Evolutionary conservation across 495 filamentous ascomycete genomes (phyloP), one percentile per base, ranked within the genome.

Genomic region (Xylaria telfairii): DNA sequence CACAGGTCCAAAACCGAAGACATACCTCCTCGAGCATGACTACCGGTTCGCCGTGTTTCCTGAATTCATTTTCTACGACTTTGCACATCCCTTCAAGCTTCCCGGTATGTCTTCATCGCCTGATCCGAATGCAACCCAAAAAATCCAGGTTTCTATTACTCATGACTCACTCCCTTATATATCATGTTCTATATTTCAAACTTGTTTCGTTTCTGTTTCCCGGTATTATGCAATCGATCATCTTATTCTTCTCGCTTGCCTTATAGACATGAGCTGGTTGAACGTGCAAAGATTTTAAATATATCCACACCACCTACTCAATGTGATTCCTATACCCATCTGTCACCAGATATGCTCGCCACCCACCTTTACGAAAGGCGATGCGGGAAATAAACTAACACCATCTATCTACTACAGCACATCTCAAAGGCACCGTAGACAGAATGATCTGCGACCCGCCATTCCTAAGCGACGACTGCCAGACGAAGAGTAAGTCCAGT

Each of bases 381-480:
- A 67, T 56, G 10, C 17, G 0, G 26, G 21, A n/a, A 44, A 19
- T 37, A 15, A 62, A 42, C 70, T 71, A 3, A 66, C 46, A n/a
- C 59, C 34, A 41, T 30, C 59, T 24, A 61, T 54, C 32, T 30
- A 67, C 59, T 15, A 59, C 8, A 85, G 82, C 75, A 4, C 77
- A 88, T 17, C 75, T 94, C 28, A 93, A 92, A 75, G 88, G 87
- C 24, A 81, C 76, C 39, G 88, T 88, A 46, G 88, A 93, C 77
- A 82, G 89, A 54, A 85, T 95, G 67, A 89, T 94, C 68, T 86
- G 86, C 70, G 92, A 95, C 78, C 92, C 92, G 0, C 92, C 92
- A 2, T 95, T 95, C 70, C 81, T 95, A 9, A 91, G 87, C 73
- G 86, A 91, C 71, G 91, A 95, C 70, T 95, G 92, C 77, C 92